phyloP scores from a whole-genome alignment of 2,329 filamentous ascomycete genomes.

The Fonsecaea pedrosoi region DNA sequence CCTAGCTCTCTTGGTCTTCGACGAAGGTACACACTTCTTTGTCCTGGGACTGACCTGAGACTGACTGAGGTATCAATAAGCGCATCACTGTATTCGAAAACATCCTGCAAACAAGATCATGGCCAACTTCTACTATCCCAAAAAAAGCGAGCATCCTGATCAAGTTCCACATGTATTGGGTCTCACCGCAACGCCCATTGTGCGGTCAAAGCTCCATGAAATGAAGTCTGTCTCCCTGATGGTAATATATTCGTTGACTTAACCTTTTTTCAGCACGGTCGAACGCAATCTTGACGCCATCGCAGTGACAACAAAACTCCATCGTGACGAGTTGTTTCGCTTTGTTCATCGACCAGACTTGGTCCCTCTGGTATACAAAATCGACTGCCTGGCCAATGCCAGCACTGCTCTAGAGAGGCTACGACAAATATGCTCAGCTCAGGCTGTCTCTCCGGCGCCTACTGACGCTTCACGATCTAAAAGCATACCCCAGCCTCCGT shows the following conservation, averaged over 20 bases:
- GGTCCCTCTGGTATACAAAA: neutral
- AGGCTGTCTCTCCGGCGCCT: neutral
- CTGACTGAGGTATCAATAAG: neutral
- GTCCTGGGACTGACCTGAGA: neutral
- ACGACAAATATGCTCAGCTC: neutral
- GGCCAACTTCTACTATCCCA: neutral
- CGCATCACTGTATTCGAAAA: slow-evolving; percentile 1
- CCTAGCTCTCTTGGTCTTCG: neutral
- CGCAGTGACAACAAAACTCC: neutral
- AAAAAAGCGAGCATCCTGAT: neutral
- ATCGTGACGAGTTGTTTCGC: neutral
- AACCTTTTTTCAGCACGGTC: neutral
- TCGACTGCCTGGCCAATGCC: neutral
- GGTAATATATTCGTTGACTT: neutral
- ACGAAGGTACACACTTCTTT: neutral
- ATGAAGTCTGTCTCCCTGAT: neutral
- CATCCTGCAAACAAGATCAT: neutral
- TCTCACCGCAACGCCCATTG: neutral
- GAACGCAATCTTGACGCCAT: neutral
- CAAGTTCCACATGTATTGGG: neutral
- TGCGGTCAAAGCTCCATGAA: neutral
- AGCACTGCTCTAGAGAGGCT: neutral
- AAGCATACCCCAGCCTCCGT: neutral
- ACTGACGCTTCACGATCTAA: neutral
- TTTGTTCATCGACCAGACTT: neutral